phyloP scores from a whole-genome alignment of 1,284 basidiomycete genomes.

The Cutaneotrichosporon daszewskae region DNA sequence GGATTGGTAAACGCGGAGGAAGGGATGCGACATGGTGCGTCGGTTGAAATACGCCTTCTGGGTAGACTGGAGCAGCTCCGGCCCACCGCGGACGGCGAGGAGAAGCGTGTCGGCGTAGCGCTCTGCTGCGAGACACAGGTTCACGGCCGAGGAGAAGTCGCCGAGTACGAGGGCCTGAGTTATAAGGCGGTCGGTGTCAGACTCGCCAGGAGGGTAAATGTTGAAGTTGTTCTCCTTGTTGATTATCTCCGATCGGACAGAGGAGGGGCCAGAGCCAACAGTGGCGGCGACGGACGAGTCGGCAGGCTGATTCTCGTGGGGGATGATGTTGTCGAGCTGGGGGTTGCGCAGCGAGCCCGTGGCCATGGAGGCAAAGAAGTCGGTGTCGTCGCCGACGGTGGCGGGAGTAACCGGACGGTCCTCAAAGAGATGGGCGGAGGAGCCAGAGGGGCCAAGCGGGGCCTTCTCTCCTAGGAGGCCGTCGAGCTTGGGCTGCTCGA shows the following conservation, averaged over 20 bases:
- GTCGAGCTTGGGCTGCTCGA: conserved; percentile 58
- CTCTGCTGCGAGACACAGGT: conserved; percentile 81
- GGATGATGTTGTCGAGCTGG: conserved; percentile 61
- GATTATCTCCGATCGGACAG: conserved; percentile 66
- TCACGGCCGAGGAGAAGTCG: conserved; percentile 88
- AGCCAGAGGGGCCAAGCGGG: background rate
- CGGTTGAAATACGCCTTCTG: conserved; percentile 92
- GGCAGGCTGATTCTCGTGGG: conserved; percentile 68
- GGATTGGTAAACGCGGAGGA: conserved; percentile 90
- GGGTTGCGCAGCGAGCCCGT: conserved; percentile 52
- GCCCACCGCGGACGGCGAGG: conserved; percentile 83
- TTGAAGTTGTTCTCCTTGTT: conserved; percentile 66
- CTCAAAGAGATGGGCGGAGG: no score
- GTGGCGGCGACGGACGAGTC: conserved; percentile 89
- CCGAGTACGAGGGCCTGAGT: conserved; percentile 91
- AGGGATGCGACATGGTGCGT: conserved; percentile 69
- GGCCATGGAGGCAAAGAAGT: conserved; percentile 82
- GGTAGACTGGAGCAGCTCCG: conserved; percentile 79
- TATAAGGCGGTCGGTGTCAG: conserved; percentile 79
- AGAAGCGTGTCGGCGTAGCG: conserved; percentile 92
- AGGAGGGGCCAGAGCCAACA: conserved; percentile 77
- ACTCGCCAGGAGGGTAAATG: conserved; percentile 85
- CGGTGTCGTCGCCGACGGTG: conserved; percentile 58
- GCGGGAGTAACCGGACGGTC: conserved; percentile 36
- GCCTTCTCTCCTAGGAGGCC: background rate